Conservation (phyloP, 371 early-diverging fungal species). For the Apophysomyces variabilis region DNA sequence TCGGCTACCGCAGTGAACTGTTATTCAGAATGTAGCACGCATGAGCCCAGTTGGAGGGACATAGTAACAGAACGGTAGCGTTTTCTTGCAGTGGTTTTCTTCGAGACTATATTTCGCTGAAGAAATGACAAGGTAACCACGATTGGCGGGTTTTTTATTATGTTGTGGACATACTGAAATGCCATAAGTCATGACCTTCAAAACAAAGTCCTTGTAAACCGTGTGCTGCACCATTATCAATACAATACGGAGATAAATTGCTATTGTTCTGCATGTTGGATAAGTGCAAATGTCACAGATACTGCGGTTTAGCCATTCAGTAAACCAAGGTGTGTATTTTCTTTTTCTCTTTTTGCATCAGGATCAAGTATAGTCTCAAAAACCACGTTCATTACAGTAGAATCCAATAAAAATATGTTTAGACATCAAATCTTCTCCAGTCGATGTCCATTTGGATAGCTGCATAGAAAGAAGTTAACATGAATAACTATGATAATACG, state of each 20-base stretch:
- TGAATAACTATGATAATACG: too few relatives aligned
- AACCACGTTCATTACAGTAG: conserved; percentile 18
- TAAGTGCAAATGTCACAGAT: conserved; percentile 9
- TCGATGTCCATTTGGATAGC: too few relatives aligned
- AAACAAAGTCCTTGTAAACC: conserved; percentile 20
- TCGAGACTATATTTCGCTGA: too few relatives aligned
- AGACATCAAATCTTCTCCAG: too few relatives aligned
- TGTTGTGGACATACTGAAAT: conserved; percentile 19
- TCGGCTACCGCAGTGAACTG: too few relatives aligned
- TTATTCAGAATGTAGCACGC: too few relatives aligned
- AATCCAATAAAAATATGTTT: conserved; percentile 1
- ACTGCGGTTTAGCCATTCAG: conserved; percentile 8
- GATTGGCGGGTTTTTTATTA: conserved; percentile 6
- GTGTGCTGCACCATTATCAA: conserved; percentile 17
- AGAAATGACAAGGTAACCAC: conserved; percentile 10
- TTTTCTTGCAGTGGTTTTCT: too few relatives aligned
- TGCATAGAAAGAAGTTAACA: too few relatives aligned
- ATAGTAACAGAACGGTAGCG: too few relatives aligned
- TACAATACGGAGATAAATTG: conserved; percentile 2
- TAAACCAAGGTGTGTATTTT: conserved; percentile 5
- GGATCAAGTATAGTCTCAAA: too few relatives aligned
- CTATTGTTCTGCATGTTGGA: not conserved
- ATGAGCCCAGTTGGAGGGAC: not conserved
- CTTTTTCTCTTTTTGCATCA: too few relatives aligned
- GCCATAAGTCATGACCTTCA: conserved; percentile 19